Evolutionary conservation across 257 asterid genomes (phyloP).

Genomic region (Primulina tabacum): DNA sequence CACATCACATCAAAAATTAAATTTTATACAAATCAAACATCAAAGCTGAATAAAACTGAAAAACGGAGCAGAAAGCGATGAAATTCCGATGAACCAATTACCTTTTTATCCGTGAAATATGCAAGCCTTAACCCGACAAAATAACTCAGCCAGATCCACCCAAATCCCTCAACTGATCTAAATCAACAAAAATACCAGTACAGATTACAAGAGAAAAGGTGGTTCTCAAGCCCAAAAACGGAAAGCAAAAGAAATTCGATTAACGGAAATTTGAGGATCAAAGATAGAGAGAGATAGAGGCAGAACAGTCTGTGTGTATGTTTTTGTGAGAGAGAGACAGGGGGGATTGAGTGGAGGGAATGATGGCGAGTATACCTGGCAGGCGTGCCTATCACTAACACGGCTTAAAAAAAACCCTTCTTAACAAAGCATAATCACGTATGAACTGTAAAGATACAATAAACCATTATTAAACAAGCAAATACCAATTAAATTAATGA

Average conservation of each 20-base stretch:
- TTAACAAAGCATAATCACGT: conserved; percentile 29
- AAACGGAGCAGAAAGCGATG: conserved; percentile 15
- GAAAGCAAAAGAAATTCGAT: conserved; percentile 16
- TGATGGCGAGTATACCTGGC: conserved; percentile 58
- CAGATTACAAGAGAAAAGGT: conserved; percentile 29
- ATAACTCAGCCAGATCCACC: conserved; percentile 45
- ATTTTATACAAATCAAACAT: conserved; percentile 3
- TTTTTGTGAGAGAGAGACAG: conserved; percentile 20
- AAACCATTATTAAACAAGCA: conserved; percentile 3
- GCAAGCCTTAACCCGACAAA: conserved; percentile 26
- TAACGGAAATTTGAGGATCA: not conserved
- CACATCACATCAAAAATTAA: not conserved
- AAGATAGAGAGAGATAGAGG: conserved; percentile 23
- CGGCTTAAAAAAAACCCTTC: conserved; percentile 40
- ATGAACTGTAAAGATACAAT: conserved; percentile 48
- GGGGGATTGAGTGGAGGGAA: conserved; percentile 39
- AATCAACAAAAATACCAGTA: conserved; percentile 26
- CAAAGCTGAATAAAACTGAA: not conserved
- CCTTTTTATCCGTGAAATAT: conserved; percentile 15
- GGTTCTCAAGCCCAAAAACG: conserved; percentile 26
- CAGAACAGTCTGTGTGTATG: conserved; percentile 3
- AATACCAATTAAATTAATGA: not conserved
- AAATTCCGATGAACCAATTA: conserved; percentile 15
- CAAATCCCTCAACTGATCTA: conserved; percentile 32
- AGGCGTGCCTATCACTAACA: conserved; percentile 89